phyloP scores from a whole-genome alignment of 163 green algal species.

The Scenedesmus sp. region DNA sequence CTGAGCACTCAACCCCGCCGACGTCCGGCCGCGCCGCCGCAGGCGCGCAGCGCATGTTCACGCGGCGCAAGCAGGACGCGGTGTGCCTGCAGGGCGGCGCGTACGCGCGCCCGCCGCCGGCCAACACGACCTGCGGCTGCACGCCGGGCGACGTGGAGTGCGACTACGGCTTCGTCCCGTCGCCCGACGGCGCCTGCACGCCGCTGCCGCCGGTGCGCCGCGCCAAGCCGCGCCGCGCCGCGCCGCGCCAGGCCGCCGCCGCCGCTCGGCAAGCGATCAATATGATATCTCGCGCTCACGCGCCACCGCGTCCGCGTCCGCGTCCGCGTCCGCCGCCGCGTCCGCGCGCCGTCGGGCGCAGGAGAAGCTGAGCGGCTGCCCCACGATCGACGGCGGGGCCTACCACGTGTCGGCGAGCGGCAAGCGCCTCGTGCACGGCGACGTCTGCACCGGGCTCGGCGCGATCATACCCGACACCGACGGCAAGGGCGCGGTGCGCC shows the following conservation, averaged over 20 bases:
- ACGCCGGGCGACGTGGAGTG: slow-evolving; percentile 59
- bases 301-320: neutral
- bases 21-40: no score
- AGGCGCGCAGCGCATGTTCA: slow-evolving; percentile 49
- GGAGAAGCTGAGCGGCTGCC: slow-evolving; percentile 55
- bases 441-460: slow-evolving; percentile 52
- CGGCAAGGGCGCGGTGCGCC: slow-evolving; percentile 43
- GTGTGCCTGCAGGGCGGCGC: slow-evolving; percentile 50
- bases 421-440: slow-evolving; percentile 55
- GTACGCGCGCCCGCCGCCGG: slow-evolving; percentile 52
- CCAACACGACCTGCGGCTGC: slow-evolving; percentile 56
- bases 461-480: slow-evolving; percentile 59
- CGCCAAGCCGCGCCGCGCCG: no score
- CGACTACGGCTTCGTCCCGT: slow-evolving; percentile 57
- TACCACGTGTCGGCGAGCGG: slow-evolving; percentile 49
- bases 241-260: no score
- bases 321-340: no score
- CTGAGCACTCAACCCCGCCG: no score
- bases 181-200: slow-evolving; percentile 5
- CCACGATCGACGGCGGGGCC: slow-evolving; percentile 32
- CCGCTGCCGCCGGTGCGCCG: slow-evolving; percentile 18
- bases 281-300: neutral
- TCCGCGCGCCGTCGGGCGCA: slow-evolving; percentile 10
- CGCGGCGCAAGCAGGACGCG: slow-evolving; percentile 28
- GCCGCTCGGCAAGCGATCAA: neutral